Base-by-base conservation (phyloP, 371 early-diverging fungal species). In the Syncephalastrum racemosum region DNA sequence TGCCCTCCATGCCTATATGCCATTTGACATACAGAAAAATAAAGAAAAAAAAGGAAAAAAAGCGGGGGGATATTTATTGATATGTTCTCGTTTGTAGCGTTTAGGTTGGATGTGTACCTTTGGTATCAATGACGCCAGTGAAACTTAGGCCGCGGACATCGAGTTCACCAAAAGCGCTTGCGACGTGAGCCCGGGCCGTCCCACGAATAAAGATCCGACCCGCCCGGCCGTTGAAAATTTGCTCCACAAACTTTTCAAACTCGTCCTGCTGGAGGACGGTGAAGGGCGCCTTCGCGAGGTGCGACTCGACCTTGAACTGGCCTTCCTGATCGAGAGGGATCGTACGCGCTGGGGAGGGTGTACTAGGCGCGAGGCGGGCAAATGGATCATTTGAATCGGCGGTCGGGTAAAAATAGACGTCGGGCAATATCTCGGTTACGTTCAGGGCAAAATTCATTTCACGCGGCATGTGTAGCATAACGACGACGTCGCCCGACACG, bases 391-490 rank as follows among this genome's bases (percentile, higher is more conserved):
- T 27, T 1, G 75, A 74, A 52, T 74, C 50, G 1, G 43, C 13
- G 0, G 67, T 53, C 14, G 72, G 44, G 16, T 70, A 79, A 1
- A 79, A 16, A 44, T 59, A 76, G 2, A 79, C 77, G 12, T 42
- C 36, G 0, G 80, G 77, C 12, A 62, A 44, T 15, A 79, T 74
- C 23, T 66, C 50, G 4, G 60, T 66, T 1, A 79, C 73, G 48
- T 79, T 67, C 42, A 79, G 55, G 44, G 66, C 53, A 54, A 76
- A 69, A 14, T 71, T 63, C 75, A 79, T 76, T 52, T 74, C 77
- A 2, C 62, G 54, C 8, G 80, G 80, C 31, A 65, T 63, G 46
- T 72, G 64, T 8, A 79, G 56, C 4, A 66, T 16, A 1, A 71
- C 71, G 40, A 58, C 44, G 15, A 67, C 73, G 46, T 74, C 70